A percentile compares a stretch with the other conserved stretches of the same genome.
These are phyloP conservation scores for Rhodofomes roseus DNA, from an alignment of 1,284 basidiomycete genomes.

Conservation along the genomic window DNA sequence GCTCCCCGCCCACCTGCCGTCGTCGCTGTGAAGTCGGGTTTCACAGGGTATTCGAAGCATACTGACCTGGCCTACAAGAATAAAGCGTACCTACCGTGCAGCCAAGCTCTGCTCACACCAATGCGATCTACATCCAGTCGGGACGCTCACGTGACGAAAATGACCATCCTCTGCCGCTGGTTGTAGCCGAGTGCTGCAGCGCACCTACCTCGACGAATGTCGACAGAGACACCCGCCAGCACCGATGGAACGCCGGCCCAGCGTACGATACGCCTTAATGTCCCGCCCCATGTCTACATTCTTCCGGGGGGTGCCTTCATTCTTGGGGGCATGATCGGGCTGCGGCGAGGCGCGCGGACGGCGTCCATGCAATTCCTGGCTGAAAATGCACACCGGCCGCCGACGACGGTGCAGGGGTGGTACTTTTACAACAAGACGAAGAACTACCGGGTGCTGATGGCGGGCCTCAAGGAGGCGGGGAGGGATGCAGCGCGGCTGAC, in stretches of 20 bases:
- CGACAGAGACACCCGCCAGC: background rate
- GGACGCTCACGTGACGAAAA: background rate
- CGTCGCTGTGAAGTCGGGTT: no score
- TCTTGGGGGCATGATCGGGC: conserved; percentile 63
- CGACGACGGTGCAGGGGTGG: conserved; percentile 81
- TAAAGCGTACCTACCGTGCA: no score
- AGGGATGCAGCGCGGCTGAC: conserved; percentile 55
- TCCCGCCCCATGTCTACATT: conserved; percentile 35
- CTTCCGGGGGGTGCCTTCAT: conserved; percentile 56
- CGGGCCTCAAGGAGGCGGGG: conserved; percentile 66
- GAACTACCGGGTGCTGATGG: conserved; percentile 79
- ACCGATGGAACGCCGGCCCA: background rate
- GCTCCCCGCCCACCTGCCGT: no score
- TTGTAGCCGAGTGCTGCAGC: background rate
- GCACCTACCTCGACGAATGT: background rate
- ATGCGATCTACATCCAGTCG: no score
- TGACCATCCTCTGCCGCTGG: background rate
- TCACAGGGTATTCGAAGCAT: no score
- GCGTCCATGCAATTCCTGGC: conserved; percentile 47
- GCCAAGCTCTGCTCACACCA: no score
- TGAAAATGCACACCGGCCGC: conserved; percentile 69
- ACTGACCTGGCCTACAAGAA: no score
- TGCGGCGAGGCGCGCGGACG: conserved; percentile 63
- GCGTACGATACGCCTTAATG: conserved; percentile 31
- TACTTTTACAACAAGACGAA: conserved; percentile 93